Base-by-base conservation (phyloP, 768 basidiomycete species). In the Leucocoprinus sp. region DNA sequence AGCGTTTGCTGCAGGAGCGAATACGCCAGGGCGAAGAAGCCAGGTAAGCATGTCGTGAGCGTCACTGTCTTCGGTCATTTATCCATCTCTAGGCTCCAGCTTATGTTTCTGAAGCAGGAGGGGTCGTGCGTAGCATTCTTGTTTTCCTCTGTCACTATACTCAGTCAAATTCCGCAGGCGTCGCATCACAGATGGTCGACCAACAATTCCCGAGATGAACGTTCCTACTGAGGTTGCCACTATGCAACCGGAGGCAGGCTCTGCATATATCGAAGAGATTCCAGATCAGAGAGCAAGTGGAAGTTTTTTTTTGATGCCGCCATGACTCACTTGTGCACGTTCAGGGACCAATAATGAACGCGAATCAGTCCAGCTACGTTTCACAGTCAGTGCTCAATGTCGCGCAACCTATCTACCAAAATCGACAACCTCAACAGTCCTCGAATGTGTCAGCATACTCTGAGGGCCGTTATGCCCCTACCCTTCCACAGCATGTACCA, bases 1-100 rank as follows among this genome's bases (percentile, higher is more conserved):
- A 55, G 24, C 42, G 38, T 5, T 52, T 51, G 14, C 46, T 60
- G 19, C 27, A 54, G 37, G 45, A 41, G 29, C 55, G 61, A 52
- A 58, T 70, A 5, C 57, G 61, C 29, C 69, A 69, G 15, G 78
- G 76, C 1, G 62, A 67, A 15, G 58, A 69, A 43, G 77, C 76
- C 29, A 62, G 66, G 75, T 61, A 48, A 66, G 75, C 59, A 48
- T 17, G 50, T 57, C 50, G 12, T 11, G 17, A 36, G 15, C 17
- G 22, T 22, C 15, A 28, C 17, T 18, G 5, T 22, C 28, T 38
- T 37, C 8, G 12, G 33, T 19, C n/a, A 18, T 22, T 35, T 45
- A 40, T n/a, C 24, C 6, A n/a, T 29, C 15, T 41, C 6, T 40
- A 50, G 43, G 33, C 49, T 19, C 19, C 26, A 39, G 7, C 24